Conservation (phyloP, 768 basidiomycete species). For the Rubroboletus satanas region DNA sequence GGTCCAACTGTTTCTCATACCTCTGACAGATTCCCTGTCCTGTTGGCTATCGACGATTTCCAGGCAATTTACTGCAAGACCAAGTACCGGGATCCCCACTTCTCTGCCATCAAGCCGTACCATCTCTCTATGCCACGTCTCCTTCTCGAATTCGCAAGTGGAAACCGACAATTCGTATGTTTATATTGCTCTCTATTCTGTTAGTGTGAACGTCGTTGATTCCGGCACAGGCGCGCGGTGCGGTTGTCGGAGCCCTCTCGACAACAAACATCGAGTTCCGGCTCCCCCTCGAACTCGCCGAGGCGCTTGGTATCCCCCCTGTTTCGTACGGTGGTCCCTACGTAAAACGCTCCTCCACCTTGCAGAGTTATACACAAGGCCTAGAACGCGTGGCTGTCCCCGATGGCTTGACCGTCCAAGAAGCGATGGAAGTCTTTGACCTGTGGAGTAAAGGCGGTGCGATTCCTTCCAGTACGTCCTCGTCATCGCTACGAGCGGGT, state of each 20-base stretch:
- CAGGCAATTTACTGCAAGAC: constrained; percentile 73
- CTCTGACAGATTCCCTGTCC: constrained; percentile 59
- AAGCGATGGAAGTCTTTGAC: constrained; percentile 74
- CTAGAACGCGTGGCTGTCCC: constrained; percentile 51
- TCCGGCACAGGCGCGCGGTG: constrained; percentile 55
- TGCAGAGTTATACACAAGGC: constrained; percentile 54
- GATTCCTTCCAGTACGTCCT: constrained; percentile 44
- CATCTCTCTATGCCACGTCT: constrained; percentile 77
- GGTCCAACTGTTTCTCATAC: background rate
- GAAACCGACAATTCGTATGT: constrained; percentile 63
- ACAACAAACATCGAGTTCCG: constrained; percentile 55
- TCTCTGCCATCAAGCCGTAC: constrained; percentile 62
- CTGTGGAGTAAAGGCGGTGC: constrained; percentile 66
- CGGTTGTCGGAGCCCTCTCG: constrained; percentile 68
- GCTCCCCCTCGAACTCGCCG: constrained; percentile 58
- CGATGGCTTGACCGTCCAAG: constrained; percentile 53
- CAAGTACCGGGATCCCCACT: constrained; percentile 71
- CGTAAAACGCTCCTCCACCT: constrained; percentile 45
- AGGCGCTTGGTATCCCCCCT: constrained; percentile 50
- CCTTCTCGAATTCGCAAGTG: constrained; percentile 75
- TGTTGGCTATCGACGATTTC: constrained; percentile 85
- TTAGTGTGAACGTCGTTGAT: background rate
- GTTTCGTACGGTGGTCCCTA: constrained; percentile 50
- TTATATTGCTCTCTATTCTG: background rate
- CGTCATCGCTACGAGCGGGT: background rate